Evolutionary conservation across 2,329 filamentous ascomycete genomes (phyloP), one percentile per base, ranked within the genome.

Genomic region (Tetracladium maxilliforme): DNA sequence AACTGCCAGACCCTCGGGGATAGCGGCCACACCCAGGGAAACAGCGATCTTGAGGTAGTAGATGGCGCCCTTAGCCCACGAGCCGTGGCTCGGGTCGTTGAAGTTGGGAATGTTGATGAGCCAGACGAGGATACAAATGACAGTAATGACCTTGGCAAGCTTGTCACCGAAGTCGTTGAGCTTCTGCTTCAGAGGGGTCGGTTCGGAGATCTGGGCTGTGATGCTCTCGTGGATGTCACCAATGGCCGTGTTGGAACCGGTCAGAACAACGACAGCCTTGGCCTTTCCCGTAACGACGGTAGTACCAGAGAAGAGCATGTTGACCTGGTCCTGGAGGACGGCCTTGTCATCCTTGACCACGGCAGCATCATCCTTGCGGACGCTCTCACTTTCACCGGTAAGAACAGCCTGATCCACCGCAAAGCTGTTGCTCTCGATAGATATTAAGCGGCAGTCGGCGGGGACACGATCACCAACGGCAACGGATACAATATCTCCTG

Each of bases 1-100:
- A 26, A 95, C 90, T 16, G 90, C 90, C 22, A 98, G 68, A 51
- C 92, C 90, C 57, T 98, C 90, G 1, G 90, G 90, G 44, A 98
- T 98, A 37, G 92, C 90, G 23, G 90, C 90, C 21, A 98, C 90
- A 52, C 90, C 92, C 19, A 98, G 78, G 24, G 90, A 98, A 21
- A 98, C 92, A 21, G 90, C 90, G 47, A 98, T 98, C 65, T 98
- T 98, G 42, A 98, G 71, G 54, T 98, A 98, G 65, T 98, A 98
- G 44, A 98, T 95, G 31, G 90, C 90, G 31, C 90, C 90, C 61
- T 95, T 98, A 35, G 82, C 70, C 76, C 84, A 94, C 51, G 72
- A 79, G 41, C 90, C 90, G 41, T 94, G 87, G 36, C 80, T 78
- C 15, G 86, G 83, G 44, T 98, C 90, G 45, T 72, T 90, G 64